These are phyloP conservation scores for Amaranthus palmeri DNA, from an alignment of 148 eudicot genomes.

Conservation along the genomic window DNA sequence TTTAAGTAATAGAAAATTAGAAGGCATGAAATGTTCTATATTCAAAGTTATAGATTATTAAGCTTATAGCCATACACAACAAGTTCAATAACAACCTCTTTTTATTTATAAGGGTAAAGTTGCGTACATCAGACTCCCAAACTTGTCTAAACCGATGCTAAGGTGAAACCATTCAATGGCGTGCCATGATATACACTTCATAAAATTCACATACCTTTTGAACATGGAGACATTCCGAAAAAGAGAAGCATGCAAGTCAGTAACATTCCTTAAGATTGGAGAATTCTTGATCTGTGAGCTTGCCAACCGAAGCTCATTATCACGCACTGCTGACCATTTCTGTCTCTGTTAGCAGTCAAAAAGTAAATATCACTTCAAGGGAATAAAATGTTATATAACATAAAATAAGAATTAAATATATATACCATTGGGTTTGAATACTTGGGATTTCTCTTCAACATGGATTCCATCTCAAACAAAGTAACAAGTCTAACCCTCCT, in stretches of 20 bases:
- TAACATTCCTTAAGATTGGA: constrained; percentile 29
- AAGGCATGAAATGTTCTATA: no score
- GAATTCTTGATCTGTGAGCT: constrained; percentile 49
- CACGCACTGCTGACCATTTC: constrained; percentile 41
- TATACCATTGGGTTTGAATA: constrained; percentile 39
- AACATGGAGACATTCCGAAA: constrained; percentile 62
- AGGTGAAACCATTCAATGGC: no score
- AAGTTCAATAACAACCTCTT: no score
- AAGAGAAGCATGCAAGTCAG: constrained; percentile 47
- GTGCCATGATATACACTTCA: no score
- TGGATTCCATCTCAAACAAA: constrained; percentile 46
- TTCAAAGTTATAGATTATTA: no score
- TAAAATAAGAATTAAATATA: constrained; percentile 11
- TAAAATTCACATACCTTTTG: constrained; percentile 41
- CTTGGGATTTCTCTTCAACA: constrained; percentile 30
- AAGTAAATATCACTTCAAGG: constrained; percentile 19
- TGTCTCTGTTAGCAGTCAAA: constrained; percentile 33
- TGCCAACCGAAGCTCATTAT: constrained; percentile 50
- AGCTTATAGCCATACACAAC: no score
- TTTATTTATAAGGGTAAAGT: no score
- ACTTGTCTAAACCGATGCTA: no score
- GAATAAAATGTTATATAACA: neutral
- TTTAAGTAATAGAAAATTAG: no score
- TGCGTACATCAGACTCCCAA: no score
- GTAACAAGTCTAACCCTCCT: constrained; percentile 31